These are phyloP conservation scores for Anthoceros angustus DNA, from an alignment of 225 moss, liverwort and hornwort genomes.

Conservation along the genomic window DNA sequence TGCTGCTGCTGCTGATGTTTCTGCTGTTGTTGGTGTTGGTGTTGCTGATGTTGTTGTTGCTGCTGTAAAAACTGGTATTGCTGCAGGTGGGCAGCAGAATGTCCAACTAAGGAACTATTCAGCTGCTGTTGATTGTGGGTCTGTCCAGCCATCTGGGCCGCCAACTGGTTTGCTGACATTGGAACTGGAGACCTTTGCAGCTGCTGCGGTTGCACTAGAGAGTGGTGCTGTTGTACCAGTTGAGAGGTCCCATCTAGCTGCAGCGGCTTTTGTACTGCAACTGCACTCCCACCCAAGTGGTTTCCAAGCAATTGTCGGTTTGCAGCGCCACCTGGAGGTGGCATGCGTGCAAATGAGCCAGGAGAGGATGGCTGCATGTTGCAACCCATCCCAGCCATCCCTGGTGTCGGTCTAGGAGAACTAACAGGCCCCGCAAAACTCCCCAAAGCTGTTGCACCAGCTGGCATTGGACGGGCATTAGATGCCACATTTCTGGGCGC, in stretches of 20 bases:
- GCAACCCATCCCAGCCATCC: too few relatives aligned
- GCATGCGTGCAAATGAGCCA: constrained; percentile 87
- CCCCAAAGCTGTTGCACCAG: constrained; percentile 84
- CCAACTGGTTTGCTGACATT: constrained; percentile 9
- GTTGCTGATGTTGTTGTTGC: constrained; percentile 15
- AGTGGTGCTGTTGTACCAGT: constrained; percentile 19
- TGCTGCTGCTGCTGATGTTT: constrained; percentile 56
- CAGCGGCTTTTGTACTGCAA: constrained; percentile 26
- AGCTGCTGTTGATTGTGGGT: constrained; percentile 12
- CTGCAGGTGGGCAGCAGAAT: constrained; percentile 6
- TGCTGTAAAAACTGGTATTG: constrained; percentile 10
- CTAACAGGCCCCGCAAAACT: constrained; percentile 49
- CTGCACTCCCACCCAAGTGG: constrained; percentile 55
- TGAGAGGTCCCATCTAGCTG: constrained; percentile 73
- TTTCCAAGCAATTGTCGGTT: constrained; percentile 50
- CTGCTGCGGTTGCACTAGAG: constrained; percentile 11
- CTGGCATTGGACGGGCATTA: constrained; percentile 93
- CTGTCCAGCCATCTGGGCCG: constrained; percentile 5
- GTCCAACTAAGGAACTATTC: background rate
- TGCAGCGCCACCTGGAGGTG: constrained; percentile 77
- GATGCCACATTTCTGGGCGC: constrained; percentile 68
- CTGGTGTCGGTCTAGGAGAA: constrained; percentile 34
- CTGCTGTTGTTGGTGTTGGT: constrained; percentile 14
- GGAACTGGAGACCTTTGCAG: constrained; percentile 14
- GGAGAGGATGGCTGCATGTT: constrained; percentile 90